Conservation (phyloP, 306 rosid genomes). For the Cucumis sativus region DNA sequence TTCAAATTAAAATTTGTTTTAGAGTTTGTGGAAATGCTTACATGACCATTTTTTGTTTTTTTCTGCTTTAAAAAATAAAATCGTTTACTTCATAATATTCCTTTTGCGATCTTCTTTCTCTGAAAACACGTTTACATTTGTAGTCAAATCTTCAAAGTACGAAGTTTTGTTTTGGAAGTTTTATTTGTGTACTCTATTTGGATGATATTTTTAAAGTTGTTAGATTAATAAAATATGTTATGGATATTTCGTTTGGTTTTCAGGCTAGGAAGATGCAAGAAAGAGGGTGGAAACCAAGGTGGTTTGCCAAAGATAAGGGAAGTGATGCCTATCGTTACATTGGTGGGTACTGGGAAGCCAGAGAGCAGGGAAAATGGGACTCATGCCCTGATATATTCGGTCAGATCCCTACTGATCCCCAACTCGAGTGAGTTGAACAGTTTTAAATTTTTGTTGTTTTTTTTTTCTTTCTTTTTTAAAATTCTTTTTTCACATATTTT, state of each 20-base stretch:
- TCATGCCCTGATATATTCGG: constrained; percentile 93
- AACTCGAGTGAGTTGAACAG: constrained; percentile 28
- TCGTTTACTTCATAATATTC: background rate
- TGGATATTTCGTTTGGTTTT: constrained; percentile 11
- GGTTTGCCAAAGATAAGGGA: constrained; percentile 72
- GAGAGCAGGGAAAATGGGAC: constrained; percentile 59
- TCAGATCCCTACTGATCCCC: constrained; percentile 57
- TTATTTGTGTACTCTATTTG: background rate
- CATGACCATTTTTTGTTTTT: background rate
- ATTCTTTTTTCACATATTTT: constrained; percentile 28
- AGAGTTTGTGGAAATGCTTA: background rate
- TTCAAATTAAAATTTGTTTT: background rate
- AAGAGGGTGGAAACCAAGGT: constrained; percentile 90
- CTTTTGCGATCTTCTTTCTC: background rate
- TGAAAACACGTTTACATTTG: background rate
- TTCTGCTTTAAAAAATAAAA: background rate
- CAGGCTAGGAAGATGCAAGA: constrained; percentile 99
- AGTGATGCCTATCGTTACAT: constrained; percentile 62
- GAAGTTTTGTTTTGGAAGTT: background rate
- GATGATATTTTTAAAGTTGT: background rate
- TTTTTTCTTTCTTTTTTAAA: constrained; percentile 6
- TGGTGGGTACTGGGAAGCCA: constrained; percentile 96
- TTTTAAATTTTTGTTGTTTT: constrained; percentile 4
- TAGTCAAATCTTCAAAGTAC: background rate
- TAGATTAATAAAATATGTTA: background rate